Percentiles rank a stretch among this genome's conserved stretches.
phyloP scores from a whole-genome alignment of 1,284 basidiomycete species.

The Kwoniella shivajii region DNA sequence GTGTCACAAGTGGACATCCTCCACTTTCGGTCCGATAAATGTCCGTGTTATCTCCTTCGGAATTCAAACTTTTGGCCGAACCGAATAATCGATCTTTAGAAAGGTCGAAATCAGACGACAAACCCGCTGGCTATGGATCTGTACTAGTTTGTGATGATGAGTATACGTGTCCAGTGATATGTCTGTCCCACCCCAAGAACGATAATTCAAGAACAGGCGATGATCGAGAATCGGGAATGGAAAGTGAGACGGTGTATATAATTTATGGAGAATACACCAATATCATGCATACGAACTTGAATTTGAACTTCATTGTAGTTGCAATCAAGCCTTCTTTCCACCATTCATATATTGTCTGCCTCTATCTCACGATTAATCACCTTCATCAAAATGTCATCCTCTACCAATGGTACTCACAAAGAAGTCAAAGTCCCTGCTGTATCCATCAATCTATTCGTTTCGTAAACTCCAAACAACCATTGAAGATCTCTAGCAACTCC shows the following conservation, averaged over 20 bases:
- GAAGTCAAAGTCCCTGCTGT: conserved; percentile 29
- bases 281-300: neutral
- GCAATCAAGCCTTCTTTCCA: neutral
- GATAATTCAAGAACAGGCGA: neutral
- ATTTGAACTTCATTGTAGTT: too few relatives aligned
- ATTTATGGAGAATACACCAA: neutral
- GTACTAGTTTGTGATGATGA: neutral
- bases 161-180: neutral
- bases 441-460: conserved; percentile 42
- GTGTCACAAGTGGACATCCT: conserved; percentile 5
- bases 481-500: conserved; percentile 21
- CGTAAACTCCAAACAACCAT: conserved; percentile 37
- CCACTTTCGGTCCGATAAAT: conserved; percentile 6
- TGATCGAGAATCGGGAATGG: neutral
- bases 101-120: too few relatives aligned
- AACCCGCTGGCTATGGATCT: neutral
- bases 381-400: too few relatives aligned
- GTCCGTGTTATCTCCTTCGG: conserved; percentile 1
- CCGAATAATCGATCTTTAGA: neutral
- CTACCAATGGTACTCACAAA: conserved; percentile 26
- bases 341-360: conserved; percentile 9
- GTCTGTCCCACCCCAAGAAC: neutral
- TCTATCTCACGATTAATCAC: neutral
- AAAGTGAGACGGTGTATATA: neutral
- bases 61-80: neutral